phyloP scores from a whole-genome alignment of 2,329 filamentous ascomycete genomes.

The Colletotrichum limetticola region DNA sequence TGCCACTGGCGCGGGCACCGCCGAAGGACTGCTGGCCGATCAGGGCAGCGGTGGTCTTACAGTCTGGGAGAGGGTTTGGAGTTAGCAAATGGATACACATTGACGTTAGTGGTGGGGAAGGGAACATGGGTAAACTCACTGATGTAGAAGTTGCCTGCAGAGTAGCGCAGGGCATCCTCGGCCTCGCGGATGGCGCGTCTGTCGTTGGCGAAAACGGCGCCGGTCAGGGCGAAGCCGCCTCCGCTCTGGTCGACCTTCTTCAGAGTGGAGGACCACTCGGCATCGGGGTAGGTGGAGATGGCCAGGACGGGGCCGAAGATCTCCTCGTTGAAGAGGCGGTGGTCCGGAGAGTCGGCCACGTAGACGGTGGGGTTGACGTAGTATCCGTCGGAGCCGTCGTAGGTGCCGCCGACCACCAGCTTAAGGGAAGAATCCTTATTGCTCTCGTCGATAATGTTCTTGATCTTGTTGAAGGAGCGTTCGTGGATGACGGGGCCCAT shows the following conservation, averaged over 20 bases:
- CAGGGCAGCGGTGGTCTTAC: constrained; percentile 80
- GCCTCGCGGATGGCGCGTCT: constrained; percentile 73
- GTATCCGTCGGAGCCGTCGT: constrained; percentile 83
- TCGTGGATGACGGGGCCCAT: constrained; percentile 89
- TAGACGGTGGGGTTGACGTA: constrained; percentile 89
- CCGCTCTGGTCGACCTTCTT: constrained; percentile 71
- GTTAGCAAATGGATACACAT: background rate
- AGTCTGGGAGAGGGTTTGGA: constrained; percentile 52
- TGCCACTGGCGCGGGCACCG: constrained; percentile 74
- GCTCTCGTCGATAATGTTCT: constrained; percentile 80
- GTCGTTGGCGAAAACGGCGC: constrained; percentile 79
- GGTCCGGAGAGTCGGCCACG: constrained; percentile 76
- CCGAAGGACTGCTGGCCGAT: constrained; percentile 82
- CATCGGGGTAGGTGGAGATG: constrained; percentile 82
- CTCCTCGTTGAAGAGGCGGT: constrained; percentile 80
- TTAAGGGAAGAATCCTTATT: constrained; percentile 79
- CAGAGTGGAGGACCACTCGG: constrained; percentile 46
- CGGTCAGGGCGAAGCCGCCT: constrained; percentile 82
- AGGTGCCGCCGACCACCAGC: constrained; percentile 79
- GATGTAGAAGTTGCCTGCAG: constrained; percentile 87
- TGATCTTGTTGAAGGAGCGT: constrained; percentile 83
- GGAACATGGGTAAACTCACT: constrained; percentile 44
- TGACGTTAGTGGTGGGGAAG: too few relatives aligned
- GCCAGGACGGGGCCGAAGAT: constrained; percentile 84
- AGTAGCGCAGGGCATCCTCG: constrained; percentile 76